Conservation (phyloP, 371 early-diverging fungal genomes). For the Apophysomyces elegans region DNA sequence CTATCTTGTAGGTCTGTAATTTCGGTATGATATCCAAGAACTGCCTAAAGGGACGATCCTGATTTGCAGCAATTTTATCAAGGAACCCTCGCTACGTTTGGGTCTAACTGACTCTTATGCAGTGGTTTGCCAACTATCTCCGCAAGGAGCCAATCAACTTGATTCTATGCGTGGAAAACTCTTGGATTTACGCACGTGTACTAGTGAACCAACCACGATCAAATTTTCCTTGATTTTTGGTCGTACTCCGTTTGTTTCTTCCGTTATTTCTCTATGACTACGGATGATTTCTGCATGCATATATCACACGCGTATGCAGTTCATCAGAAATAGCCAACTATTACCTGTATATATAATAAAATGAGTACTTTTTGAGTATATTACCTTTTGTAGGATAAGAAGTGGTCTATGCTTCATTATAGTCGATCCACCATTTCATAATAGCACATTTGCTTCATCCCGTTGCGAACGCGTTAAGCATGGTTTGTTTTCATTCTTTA, state of each 20-base stretch:
- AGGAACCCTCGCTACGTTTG: too few relatives aligned
- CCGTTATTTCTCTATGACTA: neutral
- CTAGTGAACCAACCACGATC: too few relatives aligned
- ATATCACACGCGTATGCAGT: slow-evolving; percentile 2
- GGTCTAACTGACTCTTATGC: too few relatives aligned
- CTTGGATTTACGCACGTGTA: too few relatives aligned
- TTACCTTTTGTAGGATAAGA: neutral
- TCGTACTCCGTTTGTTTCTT: neutral
- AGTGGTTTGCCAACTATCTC: too few relatives aligned
- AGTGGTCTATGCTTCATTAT: neutral
- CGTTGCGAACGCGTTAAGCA: neutral
- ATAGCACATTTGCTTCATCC: neutral
- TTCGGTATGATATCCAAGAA: too few relatives aligned
- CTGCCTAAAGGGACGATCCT: too few relatives aligned
- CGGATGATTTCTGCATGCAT: slow-evolving; percentile 2
- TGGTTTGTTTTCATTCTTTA: neutral
- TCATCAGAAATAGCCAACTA: neutral
- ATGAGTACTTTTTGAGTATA: neutral
- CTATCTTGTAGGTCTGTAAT: too few relatives aligned
- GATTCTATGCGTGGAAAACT: too few relatives aligned
- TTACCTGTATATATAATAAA: neutral
- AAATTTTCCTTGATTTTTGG: neutral
- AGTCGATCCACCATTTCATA: neutral
- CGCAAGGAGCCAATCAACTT: too few relatives aligned
- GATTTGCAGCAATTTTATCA: too few relatives aligned